These are phyloP conservation scores for Leucosporidium creatinivorum DNA, from an alignment of 768 basidiomycete species.

Conservation along the genomic window DNA sequence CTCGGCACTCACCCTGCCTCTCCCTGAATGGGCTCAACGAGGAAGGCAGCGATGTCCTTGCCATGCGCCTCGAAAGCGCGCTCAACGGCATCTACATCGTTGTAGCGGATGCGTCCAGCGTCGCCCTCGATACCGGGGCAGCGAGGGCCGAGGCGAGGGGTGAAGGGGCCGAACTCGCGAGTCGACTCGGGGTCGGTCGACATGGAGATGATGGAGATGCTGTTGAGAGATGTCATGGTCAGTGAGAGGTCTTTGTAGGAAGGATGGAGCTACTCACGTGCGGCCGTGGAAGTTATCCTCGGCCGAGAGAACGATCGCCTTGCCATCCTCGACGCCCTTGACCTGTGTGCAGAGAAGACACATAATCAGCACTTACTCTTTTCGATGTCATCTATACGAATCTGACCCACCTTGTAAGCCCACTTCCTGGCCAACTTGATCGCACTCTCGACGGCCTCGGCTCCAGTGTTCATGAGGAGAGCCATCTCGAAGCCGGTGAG, in stretches of 20 bases:
- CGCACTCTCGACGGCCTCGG: slow-evolving; percentile 96
- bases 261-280: slow-evolving; percentile 51
- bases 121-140: slow-evolving; percentile 52
- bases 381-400: too few relatives aligned
- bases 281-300: slow-evolving; percentile 94
- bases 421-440: slow-evolving; percentile 94
- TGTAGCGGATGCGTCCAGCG: slow-evolving; percentile 63
- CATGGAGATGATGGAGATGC: slow-evolving; percentile 53
- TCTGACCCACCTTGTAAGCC: slow-evolving; percentile 74
- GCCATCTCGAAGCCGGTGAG: slow-evolving; percentile 58
- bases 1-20: slow-evolving; percentile 72
- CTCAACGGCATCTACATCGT: slow-evolving; percentile 71
- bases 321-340: slow-evolving; percentile 71
- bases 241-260: background rate
- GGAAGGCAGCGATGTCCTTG: slow-evolving; percentile 76
- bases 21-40: slow-evolving; percentile 98
- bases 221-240: background rate
- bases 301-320: slow-evolving; percentile 77
- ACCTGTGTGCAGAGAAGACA: background rate
- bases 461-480: slow-evolving; percentile 97
- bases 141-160: slow-evolving; percentile 72
- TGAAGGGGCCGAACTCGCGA: slow-evolving; percentile 82
- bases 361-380: background rate
- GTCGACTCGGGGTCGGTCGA: slow-evolving; percentile 89
- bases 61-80: slow-evolving; percentile 73